Conservation (phyloP, 2,329 filamentous ascomycete genomes). For the Fusarium sp. region DNA sequence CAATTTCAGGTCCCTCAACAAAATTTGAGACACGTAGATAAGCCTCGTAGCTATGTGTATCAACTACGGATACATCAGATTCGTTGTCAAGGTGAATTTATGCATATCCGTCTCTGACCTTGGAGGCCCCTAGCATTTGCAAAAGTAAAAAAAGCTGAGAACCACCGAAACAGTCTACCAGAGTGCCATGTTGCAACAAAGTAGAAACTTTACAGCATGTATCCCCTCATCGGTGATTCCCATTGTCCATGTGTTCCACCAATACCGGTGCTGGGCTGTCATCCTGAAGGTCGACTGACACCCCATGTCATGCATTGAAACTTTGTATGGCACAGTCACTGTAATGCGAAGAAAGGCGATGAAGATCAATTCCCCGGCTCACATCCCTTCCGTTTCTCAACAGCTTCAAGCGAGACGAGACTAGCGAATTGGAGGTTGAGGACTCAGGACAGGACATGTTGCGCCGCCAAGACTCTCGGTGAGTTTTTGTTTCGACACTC, state of each 20-base stretch:
- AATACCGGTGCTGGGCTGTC: constrained; percentile 18
- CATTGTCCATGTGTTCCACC: constrained; percentile 15
- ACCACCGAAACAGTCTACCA: too few relatives aligned
- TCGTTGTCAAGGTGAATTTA: not conserved
- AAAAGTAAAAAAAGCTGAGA: not conserved
- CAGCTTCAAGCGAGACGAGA: constrained; percentile 24
- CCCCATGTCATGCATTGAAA: constrained; percentile 34
- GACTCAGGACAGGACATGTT: not conserved
- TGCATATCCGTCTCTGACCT: not conserved
- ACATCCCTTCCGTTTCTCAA: constrained; percentile 24
- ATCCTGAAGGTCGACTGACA: constrained; percentile 29
- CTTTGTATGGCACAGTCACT: constrained; percentile 11
- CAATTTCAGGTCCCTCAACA: constrained; percentile 7
- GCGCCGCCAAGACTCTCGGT: constrained; percentile 28
- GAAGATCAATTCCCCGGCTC: constrained; percentile 28
- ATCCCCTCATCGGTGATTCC: constrained; percentile 18
- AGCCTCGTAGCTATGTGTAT: not conserved
- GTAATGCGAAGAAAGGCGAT: constrained; percentile 14
- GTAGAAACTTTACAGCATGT: not conserved
- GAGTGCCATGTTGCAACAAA: not conserved
- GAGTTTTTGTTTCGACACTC: constrained; percentile 43
- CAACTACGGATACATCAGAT: not conserved
- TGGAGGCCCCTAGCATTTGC: not conserved
- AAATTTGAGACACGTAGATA: not conserved
- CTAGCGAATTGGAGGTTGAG: not conserved